Conservation (phyloP, 2,329 filamentous ascomycete species). For the Neofusicoccum cordaticola region DNA sequence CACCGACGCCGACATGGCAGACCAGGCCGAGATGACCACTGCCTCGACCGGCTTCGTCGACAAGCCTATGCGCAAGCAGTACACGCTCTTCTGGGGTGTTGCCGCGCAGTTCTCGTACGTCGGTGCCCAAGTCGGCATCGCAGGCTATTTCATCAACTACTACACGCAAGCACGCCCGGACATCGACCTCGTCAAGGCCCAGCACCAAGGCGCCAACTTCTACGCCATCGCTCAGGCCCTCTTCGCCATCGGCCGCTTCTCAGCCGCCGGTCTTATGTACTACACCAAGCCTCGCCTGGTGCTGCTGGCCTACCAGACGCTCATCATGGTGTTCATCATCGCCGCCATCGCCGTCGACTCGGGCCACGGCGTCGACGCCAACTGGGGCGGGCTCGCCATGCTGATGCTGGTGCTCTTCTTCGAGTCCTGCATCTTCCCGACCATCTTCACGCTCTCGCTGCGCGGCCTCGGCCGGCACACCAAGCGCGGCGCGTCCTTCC, state of each 20-base stretch:
- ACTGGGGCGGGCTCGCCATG: conserved; percentile 38
- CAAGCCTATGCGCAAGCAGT: conserved; percentile 64
- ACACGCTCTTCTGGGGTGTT: conserved; percentile 36
- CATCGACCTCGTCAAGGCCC: conserved; percentile 24
- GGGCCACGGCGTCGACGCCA: conserved; percentile 26
- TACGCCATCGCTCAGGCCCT: conserved; percentile 38
- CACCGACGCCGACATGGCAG: conserved; percentile 66
- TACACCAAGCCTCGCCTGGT: conserved; percentile 35
- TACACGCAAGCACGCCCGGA: conserved; percentile 35
- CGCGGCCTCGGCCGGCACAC: conserved; percentile 39
- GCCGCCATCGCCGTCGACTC: conserved; percentile 34
- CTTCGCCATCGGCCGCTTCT: conserved; percentile 37
- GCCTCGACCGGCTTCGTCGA: conserved; percentile 52
- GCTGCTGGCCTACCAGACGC: conserved; percentile 34
- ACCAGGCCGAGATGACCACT: conserved; percentile 36
- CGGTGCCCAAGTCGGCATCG: conserved; percentile 54
- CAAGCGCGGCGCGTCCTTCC: conserved; percentile 38
- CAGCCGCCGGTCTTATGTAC: conserved; percentile 38
- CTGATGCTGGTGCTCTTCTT: conserved; percentile 40
- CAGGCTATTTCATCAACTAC: conserved; percentile 45
- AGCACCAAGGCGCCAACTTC: conserved; percentile 36
- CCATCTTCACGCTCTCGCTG: conserved; percentile 37
- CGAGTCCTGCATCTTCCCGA: conserved; percentile 39
- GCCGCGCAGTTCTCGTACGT: conserved; percentile 56
- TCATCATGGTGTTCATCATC: conserved; percentile 37